Evolutionary conservation across 2,329 filamentous ascomycete genomes (phyloP), one percentile per base, ranked within the genome.

Genomic region (Neobulgaria alba): DNA sequence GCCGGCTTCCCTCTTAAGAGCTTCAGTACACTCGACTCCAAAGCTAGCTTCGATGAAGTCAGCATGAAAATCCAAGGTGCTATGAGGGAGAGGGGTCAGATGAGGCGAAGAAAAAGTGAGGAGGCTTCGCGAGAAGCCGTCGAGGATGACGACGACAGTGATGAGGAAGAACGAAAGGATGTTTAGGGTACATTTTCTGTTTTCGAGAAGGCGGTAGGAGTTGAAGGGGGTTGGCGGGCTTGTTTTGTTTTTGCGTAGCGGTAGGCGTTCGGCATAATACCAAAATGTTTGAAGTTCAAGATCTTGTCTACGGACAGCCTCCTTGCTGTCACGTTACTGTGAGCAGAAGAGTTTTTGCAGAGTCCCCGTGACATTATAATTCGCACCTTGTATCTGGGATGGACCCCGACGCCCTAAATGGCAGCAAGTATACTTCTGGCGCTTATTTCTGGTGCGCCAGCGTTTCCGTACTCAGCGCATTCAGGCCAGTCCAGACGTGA

Each of bases 31-130:
- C 62, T 82, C 39, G 73, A 86, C 54, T 75, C 75, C 2, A 75
- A 79, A 35, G 82, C 77, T 36, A 79, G 82, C 2, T 77, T 95
- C 46, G 82, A 90, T 41, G 82, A 93, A 62, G 86, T 94, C 2
- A 88, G 77, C 57, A 76, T 77, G 62, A 87, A 84, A 67, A 88
- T 96, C 52, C 74, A 85, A 39, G 83, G 80, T 51, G 87, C 87
- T 3, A 94, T 96, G 85, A 69, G 73, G 52, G 81, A 88, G 61
- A 67, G 85, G n/a, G 81, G 82, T 71, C 51, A 73, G 68, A 67
- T 77, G 69, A 52, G 58, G 55, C 60, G 56, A 56, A 63, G 60
- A 52, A 66, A 54, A 59, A 64, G 40, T 52, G 53, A 47, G 54
- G 59, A 40, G 49, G 60, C 38, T 47, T 62, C 61, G 20, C 66